These are phyloP conservation scores for Harringtonia lauricola DNA, from an alignment of 2,329 filamentous ascomycete species.

Conservation along the genomic window DNA sequence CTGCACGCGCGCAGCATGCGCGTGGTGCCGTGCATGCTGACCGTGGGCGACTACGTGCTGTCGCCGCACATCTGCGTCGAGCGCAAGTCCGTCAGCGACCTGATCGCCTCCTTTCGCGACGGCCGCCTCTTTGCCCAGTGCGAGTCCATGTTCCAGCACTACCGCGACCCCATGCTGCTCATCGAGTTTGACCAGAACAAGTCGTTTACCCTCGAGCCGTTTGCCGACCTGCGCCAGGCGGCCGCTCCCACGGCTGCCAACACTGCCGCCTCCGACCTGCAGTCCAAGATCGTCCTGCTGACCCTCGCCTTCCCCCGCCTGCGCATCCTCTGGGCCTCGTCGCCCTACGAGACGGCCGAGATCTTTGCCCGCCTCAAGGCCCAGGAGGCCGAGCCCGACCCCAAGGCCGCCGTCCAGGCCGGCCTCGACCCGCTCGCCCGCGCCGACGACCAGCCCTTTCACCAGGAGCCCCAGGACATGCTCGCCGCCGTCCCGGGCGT, in stretches of 20 bases:
- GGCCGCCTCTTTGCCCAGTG: constrained; percentile 86
- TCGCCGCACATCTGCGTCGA: constrained; percentile 88
- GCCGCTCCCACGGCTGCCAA: constrained; percentile 35
- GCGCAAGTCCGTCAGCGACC: constrained; percentile 82
- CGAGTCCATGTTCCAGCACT: constrained; percentile 90
- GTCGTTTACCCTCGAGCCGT: constrained; percentile 84
- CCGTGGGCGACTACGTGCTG: constrained; percentile 91
- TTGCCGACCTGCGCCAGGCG: constrained; percentile 50
- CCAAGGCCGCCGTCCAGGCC: constrained; percentile 71
- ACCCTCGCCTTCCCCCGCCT: constrained; percentile 85
- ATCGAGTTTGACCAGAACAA: constrained; percentile 98
- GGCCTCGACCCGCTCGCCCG: constrained; percentile 58
- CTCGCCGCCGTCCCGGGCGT: constrained; percentile 74
- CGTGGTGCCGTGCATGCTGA: constrained; percentile 89
- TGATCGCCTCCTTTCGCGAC: constrained; percentile 85
- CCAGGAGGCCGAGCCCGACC: constrained; percentile 81
- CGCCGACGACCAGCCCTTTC: constrained; percentile 61
- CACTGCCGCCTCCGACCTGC: constrained; percentile 58
- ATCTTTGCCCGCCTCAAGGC: constrained; percentile 93
- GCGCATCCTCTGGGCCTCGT: constrained; percentile 86
- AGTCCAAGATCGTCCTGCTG: constrained; percentile 83
- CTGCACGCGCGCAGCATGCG: constrained; percentile 82
- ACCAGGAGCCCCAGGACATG: constrained; percentile 84
- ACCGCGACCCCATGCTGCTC: constrained; percentile 78
- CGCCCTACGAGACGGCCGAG: constrained; percentile 91